Evolutionary conservation across 139 green algal species (phyloP), one percentile per base, ranked within the genome.

Genomic region (Ostreobium quekettii): DNA sequence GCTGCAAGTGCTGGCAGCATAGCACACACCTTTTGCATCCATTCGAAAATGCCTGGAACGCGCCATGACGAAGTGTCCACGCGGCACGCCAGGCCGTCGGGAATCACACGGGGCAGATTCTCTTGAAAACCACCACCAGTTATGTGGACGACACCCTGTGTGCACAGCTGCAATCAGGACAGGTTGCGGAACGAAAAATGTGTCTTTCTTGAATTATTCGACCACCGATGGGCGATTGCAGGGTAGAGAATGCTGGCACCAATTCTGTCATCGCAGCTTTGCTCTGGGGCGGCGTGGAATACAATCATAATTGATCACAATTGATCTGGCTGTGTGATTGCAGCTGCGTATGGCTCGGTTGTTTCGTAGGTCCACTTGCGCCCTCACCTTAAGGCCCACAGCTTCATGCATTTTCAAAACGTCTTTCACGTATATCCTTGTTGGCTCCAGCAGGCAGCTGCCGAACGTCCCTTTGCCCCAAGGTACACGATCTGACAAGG

Each of bases 111-210:
- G 0, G 93, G 93, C 36, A 98, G 90, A 83, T 98, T 98, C 69
- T 98, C 93, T 3, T 87, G 82, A 79, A 98, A 96, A 70, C 93
- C 93, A 36, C 93, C 93, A n/a, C 93, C 93, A 6, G 93, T 98
- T 79, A 98, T 97, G 82, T 98, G 93, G n/a, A 96, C 89, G 28
- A 93, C 69, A 30, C 86, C 81, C 53, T 89, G 71, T n/a, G n/a
- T n/a, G n/a, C n/a, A n/a, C 57, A 83, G 11, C 29, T 36, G 19
- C 22, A 26, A 11, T 31, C 46, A 15, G 46, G 1, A 47, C 4
- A 35, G 4, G 22, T 4, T 26, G 2, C 2, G 15, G 3, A 39
- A 48, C 0, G 35, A 37, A 72, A 26, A 71, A 42, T 29, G 7
- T 6, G 42, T 24, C n/a, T n/a, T 56, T 56, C n/a, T 56, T 56